Evolutionary conservation across 176 grass and related monocot genomes (phyloP), one percentile per base, ranked within the genome.

Genomic region (Cenchrus fungigraminus): DNA sequence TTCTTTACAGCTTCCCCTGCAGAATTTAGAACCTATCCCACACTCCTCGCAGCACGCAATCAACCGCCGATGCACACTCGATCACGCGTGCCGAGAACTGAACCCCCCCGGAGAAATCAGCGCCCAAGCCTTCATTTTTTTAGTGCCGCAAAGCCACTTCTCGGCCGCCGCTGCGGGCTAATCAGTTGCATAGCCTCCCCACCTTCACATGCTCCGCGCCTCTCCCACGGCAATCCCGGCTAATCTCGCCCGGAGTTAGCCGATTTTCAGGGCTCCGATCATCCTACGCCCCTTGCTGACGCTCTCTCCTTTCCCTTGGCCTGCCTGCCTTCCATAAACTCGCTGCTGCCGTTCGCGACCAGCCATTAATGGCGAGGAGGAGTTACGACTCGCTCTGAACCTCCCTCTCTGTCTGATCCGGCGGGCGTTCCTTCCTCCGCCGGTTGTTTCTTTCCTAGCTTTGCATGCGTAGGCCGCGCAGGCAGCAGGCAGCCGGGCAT

Each of bases 301-400:
- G 51, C 66, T 44, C 12, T 34, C 12, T 55, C n/a, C 10, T 9
- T 2, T 40, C 58, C 54, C 53, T 60, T 14, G 1, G 40, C 25
- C 82, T 53, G 37, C 34, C 82, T 25, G 25, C 25, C 45, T 46
- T 1, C 45, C 45, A 46, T 46, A 46, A 45, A 84, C 42, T 76
- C 15, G 12, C 28, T 8, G 31, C 8, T 40, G 54, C 89, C 15
- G 34, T 87, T 91, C 80, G 64, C 59, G 69, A 63, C 42, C 81
- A 12, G 69, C 63, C 85, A 28, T 87, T 76, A 31, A 55, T 70
- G 81, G 76, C 78, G 64, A 44, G 74, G 71, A 16, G 80, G 55
- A 81, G 85, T 84, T 84, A 76, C n/a, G 69, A 75, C 40, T 82
- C 25, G 25, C 79, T 76, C 61, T 49, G 78, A 85, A 43, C 12